Conservation (phyloP, 192 early-diverging fungal species). For the Dissophora globulifera region DNA sequence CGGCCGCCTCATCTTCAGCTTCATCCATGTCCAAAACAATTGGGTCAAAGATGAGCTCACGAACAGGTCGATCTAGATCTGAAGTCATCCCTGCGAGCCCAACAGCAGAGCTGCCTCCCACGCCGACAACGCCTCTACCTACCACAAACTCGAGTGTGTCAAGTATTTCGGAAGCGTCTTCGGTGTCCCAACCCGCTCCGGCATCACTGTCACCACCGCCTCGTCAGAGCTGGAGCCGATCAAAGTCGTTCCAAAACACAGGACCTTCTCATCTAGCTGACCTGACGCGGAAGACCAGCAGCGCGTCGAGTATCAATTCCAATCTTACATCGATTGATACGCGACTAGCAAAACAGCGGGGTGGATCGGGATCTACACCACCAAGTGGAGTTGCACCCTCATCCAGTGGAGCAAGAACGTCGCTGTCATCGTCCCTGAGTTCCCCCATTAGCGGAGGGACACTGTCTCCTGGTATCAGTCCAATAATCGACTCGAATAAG, state of each 20-base stretch:
- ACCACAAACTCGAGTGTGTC: too few species aligned
- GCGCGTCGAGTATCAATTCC: too few species aligned
- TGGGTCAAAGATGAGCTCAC: constrained; percentile 8
- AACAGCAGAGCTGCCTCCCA: neutral
- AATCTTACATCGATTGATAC: too few species aligned
- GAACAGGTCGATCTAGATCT: constrained; percentile 32
- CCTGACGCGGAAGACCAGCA: too few species aligned
- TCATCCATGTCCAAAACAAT: constrained; percentile 27
- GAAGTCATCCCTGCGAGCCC: constrained; percentile 4
- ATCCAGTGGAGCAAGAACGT: constrained; percentile 13
- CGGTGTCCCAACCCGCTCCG: constrained; percentile 9
- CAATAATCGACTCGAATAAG: neutral
- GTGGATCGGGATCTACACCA: neutral
- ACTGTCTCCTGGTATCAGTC: neutral
- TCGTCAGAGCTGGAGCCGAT: constrained; percentile 39
- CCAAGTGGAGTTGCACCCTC: neutral
- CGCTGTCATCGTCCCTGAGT: constrained; percentile 17
- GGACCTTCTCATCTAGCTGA: too few species aligned
- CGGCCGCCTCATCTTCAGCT: too few species aligned
- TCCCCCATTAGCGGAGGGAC: constrained; percentile 17
- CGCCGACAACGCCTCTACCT: too few species aligned
- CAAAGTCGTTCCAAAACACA: constrained; percentile 35
- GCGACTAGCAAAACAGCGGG: too few species aligned
- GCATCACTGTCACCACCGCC: constrained; percentile 42
- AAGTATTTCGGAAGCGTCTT: constrained; percentile 3